Evolutionary conservation across 1,139 yeast species (phyloP).

Genomic region (Nakaseomyces nivariensis): DNA sequence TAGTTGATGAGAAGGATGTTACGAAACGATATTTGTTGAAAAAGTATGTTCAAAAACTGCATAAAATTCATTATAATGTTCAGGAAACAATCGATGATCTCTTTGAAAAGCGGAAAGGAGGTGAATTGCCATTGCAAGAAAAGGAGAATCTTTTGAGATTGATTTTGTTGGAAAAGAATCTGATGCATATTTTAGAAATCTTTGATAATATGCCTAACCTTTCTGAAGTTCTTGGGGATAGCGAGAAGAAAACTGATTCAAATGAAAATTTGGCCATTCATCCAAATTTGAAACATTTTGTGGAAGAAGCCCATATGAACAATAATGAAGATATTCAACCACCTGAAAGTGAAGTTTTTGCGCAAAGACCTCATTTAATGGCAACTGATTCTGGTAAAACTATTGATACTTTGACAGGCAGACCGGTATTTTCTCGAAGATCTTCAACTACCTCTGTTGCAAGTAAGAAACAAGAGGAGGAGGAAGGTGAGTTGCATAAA

Average conservation of each 20-base stretch:
- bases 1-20: constrained; percentile 27
- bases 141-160: constrained; percentile 56
- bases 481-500: constrained; percentile 82
- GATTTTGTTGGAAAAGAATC: constrained; percentile 51
- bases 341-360: constrained; percentile 7
- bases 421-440: constrained; percentile 49
- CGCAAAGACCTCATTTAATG: constrained; percentile 48
- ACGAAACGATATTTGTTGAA: constrained; percentile 32
- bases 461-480: constrained; percentile 73
- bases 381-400: constrained; percentile 52
- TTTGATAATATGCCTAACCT: constrained; percentile 29
- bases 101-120: constrained; percentile 45
- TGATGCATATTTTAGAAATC: constrained; percentile 51
- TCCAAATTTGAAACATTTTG: constrained; percentile 14
- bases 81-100: constrained; percentile 50
- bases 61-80: constrained; percentile 44
- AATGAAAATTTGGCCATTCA: background rate
- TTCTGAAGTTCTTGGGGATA: constrained; percentile 10
- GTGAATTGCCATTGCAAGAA: constrained; percentile 50
- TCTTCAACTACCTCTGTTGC: constrained; percentile 55
- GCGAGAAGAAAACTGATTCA: background rate
- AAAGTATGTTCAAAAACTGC: constrained; percentile 42
- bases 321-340: constrained; percentile 3
- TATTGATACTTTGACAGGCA: constrained; percentile 57
- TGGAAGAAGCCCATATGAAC: background rate